phyloP scores from a whole-genome alignment of 163 green algal species.

The Chlorella variabilis region DNA sequence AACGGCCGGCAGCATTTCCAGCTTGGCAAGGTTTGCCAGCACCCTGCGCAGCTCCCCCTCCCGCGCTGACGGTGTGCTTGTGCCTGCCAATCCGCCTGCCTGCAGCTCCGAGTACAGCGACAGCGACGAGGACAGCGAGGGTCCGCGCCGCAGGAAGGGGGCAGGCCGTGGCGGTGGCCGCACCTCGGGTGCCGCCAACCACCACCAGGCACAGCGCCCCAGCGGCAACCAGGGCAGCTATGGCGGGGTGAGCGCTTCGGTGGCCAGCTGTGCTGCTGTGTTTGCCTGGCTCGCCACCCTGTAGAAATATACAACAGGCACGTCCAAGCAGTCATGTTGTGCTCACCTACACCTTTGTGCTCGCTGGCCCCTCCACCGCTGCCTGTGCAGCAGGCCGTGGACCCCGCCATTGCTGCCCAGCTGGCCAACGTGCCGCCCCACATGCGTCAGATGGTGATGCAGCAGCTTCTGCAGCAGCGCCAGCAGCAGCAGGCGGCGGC shows the following conservation, averaged over 20 bases:
- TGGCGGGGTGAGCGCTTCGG: neutral
- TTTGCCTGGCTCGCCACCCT: no score
- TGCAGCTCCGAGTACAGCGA: conserved; percentile 30
- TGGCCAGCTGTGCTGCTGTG: no score
- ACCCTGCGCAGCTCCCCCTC: neutral
- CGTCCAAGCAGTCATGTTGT: neutral
- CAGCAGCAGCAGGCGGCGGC: conserved; percentile 30
- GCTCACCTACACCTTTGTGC: neutral
- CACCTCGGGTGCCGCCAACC: neutral
- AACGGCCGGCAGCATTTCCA: no score
- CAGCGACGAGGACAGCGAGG: conserved; percentile 35
- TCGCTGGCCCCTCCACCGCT: neutral
- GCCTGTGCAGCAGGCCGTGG: conserved; percentile 8
- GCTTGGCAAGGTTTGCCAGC: no score
- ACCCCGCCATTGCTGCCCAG: conserved; percentile 25
- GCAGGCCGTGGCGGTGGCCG: neutral
- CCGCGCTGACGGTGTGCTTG: neutral
- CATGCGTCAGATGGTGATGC: conserved; percentile 38
- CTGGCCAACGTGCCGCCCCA: conserved; percentile 35
- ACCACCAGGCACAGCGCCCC: neutral
- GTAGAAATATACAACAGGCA: neutral
- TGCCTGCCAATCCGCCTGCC: neutral
- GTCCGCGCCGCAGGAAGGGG: conserved; percentile 4
- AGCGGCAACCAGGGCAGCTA: neutral
- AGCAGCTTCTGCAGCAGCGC: conserved; percentile 44